phyloP scores from a whole-genome alignment of 2,329 filamentous ascomycete genomes.

The Metarhizium album region DNA sequence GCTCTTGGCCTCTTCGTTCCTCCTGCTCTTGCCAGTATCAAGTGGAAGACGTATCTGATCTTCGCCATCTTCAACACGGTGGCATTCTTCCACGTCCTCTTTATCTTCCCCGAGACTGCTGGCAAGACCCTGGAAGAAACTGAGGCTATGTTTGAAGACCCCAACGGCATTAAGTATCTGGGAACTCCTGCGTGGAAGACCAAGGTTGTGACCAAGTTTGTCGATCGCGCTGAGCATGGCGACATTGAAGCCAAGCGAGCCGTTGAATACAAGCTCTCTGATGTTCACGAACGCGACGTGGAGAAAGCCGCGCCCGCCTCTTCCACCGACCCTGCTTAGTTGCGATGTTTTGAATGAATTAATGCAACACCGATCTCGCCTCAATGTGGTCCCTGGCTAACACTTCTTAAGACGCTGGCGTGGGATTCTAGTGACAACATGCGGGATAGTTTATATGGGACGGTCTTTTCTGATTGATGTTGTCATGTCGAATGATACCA shows the following conservation, averaged over 20 bases:
- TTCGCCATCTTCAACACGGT: slow-evolving; percentile 41
- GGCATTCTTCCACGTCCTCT: slow-evolving; percentile 41
- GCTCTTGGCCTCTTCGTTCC: slow-evolving; percentile 29
- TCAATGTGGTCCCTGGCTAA: not conserved
- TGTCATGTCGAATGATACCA: not conserved
- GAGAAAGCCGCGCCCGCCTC: slow-evolving; percentile 2
- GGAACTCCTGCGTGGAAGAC: slow-evolving; percentile 24
- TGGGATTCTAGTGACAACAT: not conserved
- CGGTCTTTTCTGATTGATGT: not conserved
- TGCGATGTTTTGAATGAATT: not conserved
- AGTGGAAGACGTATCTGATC: slow-evolving; percentile 42
- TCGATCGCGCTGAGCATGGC: slow-evolving; percentile 15
- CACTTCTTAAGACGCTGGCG: not conserved
- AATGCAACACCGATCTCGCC: not conserved
- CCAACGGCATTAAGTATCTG: slow-evolving; percentile 20
- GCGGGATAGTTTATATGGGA: not conserved
- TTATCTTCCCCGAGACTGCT: slow-evolving; percentile 46
- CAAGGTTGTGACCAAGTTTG: slow-evolving; percentile 12
- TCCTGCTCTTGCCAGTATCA: slow-evolving; percentile 26
- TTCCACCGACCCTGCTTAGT: not conserved
- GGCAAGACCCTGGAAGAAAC: slow-evolving; percentile 46
- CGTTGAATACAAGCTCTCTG: slow-evolving; percentile 10
- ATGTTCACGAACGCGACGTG: slow-evolving; percentile 10
- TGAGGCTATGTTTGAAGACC: slow-evolving; percentile 37
- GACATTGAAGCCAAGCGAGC: slow-evolving; percentile 16